Evolutionary conservation across 2,329 filamentous ascomycete species (phyloP).

Genomic region (Epichloe uncinata): DNA sequence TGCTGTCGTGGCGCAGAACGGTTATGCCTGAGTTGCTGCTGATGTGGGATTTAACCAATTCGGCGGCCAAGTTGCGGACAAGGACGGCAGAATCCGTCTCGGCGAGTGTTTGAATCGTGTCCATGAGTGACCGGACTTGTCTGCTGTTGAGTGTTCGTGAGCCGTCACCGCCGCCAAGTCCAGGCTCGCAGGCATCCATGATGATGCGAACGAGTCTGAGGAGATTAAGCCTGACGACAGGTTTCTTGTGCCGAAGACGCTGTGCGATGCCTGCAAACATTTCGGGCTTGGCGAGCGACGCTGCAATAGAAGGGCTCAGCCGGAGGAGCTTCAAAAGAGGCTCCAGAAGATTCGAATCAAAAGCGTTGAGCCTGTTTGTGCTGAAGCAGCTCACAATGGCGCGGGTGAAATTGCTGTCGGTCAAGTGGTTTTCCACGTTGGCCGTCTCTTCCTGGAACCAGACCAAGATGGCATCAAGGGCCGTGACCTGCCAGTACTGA

Average conservation of each 20-base stretch:
- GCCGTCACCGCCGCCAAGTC: conserved; percentile 28
- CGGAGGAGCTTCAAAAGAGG: conserved; percentile 90
- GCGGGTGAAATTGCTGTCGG: conserved; percentile 66
- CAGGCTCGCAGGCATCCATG: conserved; percentile 62
- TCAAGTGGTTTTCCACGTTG: conserved; percentile 80
- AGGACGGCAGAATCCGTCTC: conserved; percentile 81
- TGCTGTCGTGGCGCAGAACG: conserved; percentile 22
- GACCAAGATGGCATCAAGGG: conserved; percentile 91
- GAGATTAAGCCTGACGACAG: conserved; percentile 81
- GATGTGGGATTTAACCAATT: conserved; percentile 50
- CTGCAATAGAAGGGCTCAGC: conserved; percentile 73
- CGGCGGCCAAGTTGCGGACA: conserved; percentile 78
- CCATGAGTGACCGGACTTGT: conserved; percentile 63
- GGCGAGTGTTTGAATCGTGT: conserved; percentile 70
- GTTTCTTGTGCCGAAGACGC: conserved; percentile 85
- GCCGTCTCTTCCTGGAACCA: conserved; percentile 98
- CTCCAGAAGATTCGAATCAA: conserved; percentile 84
- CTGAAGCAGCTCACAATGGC: conserved; percentile 84
- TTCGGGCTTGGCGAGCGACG: conserved; percentile 69
- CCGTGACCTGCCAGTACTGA: conserved; percentile 97
- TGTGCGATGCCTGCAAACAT: conserved; percentile 81
- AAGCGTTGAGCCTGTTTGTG: conserved; percentile 75
- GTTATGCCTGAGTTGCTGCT: conserved; percentile 22
- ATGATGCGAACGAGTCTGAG: conserved; percentile 86
- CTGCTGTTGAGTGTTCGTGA: conserved; percentile 40